Evolutionary conservation across 2,329 filamentous ascomycete species (phyloP).

Genomic region (Aciculosporium take): DNA sequence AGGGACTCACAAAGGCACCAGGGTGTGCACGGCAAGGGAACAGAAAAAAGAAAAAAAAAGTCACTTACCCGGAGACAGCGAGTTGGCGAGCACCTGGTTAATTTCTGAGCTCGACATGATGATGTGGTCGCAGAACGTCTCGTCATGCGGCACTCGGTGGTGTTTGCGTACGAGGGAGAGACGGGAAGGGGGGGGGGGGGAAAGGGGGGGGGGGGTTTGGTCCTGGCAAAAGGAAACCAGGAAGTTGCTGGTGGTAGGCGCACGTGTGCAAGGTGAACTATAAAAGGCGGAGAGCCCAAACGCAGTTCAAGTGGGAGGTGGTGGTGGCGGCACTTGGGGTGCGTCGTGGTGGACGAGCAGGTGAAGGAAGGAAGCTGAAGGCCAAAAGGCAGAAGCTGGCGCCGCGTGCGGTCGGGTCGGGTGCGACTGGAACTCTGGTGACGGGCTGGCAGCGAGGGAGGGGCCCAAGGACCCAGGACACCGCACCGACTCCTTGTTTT

Average conservation of each 20-base stretch:
- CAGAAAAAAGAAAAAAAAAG: constrained; percentile 1
- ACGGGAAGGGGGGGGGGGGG: not conserved
- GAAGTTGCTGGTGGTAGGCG: constrained; percentile 3
- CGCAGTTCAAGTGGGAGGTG: constrained; percentile 4
- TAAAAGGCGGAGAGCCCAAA: constrained; percentile 8
- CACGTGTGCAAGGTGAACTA: constrained; percentile 7
- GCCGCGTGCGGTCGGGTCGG: too few relatives aligned
- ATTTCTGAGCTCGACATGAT: constrained; percentile 74
- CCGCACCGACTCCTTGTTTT: not conserved
- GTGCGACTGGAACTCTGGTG: not conserved
- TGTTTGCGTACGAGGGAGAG: too few relatives aligned
- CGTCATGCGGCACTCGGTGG: constrained; percentile 23
- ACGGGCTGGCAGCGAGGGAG: not conserved
- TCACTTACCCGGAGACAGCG: constrained; percentile 77
- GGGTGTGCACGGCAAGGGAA: not conserved
- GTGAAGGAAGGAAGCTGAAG: not conserved
- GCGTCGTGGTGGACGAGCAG: not conserved
- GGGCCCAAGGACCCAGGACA: too few relatives aligned
- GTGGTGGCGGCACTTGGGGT: not conserved
- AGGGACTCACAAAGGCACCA: not conserved
- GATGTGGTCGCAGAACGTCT: constrained; percentile 21
- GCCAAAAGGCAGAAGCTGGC: too few relatives aligned
- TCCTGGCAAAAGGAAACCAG: constrained; percentile 2
- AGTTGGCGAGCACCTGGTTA: constrained; percentile 94
- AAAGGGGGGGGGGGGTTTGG: constrained; percentile 3